phyloP scores from a whole-genome alignment of 2,329 filamentous ascomycete species.

The Arthrobotrys megalospora region DNA sequence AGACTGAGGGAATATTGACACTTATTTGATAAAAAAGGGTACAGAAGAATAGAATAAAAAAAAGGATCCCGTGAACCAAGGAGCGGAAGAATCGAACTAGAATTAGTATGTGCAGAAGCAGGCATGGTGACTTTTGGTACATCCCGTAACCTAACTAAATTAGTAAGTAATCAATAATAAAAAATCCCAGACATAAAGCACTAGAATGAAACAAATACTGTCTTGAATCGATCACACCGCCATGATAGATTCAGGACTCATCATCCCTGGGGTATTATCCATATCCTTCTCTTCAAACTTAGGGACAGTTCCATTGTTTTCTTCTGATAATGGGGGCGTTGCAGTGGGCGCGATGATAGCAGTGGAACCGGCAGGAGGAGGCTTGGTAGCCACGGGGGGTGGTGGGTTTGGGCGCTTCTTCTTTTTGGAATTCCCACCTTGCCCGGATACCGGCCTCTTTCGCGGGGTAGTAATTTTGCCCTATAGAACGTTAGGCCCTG shows the following conservation, averaged over 20 bases:
- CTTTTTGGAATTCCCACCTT: conserved; percentile 87
- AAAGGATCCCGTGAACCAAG: background rate
- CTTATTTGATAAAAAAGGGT: conserved; percentile 21
- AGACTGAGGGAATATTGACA: conserved; percentile 2
- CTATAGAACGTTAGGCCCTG: conserved; percentile 68
- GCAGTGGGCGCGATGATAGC: conserved; percentile 63
- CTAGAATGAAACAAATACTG: conserved; percentile 18
- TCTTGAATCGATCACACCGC: conserved; percentile 53
- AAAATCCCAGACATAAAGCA: conserved; percentile 24
- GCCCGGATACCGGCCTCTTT: conserved; percentile 85
- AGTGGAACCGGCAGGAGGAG: conserved; percentile 66
- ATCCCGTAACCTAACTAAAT: conserved; percentile 27
- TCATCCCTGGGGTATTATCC: conserved; percentile 78
- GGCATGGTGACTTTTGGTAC: conserved; percentile 31
- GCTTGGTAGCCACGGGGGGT: conserved; percentile 69
- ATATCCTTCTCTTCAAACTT: conserved; percentile 79
- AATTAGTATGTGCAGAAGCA: conserved; percentile 32
- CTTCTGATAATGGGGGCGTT: conserved; percentile 62
- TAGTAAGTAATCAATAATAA: conserved; percentile 26
- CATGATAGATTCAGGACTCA: conserved; percentile 84
- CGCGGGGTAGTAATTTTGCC: conserved; percentile 89
- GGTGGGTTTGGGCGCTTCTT: conserved; percentile 83
- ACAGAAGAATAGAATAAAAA: conserved; percentile 16
- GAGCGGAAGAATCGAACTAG: conserved; percentile 7
- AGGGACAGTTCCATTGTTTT: conserved; percentile 65